Percentiles rank a stretch among this genome's conserved stretches.
These are phyloP conservation scores for Tuber microsphaerosporum DNA, from an alignment of 495 filamentous ascomycete genomes.

Conservation along the genomic window DNA sequence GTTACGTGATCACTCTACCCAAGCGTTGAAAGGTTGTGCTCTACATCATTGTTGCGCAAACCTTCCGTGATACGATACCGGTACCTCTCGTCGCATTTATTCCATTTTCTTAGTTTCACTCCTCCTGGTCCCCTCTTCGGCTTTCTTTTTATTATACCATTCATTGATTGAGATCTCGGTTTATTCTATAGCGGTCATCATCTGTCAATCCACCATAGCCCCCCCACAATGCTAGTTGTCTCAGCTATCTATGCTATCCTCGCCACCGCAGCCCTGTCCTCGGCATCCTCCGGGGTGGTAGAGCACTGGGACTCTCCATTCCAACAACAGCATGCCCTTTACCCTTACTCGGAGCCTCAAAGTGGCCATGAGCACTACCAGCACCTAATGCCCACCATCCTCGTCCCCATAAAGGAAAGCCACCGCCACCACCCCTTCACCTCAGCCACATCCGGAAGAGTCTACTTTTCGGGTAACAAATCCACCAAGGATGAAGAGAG, in stretches of 20 bases:
- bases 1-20: too few species aligned
- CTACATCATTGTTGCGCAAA: not conserved
- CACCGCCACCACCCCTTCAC: not conserved
- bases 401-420: not conserved
- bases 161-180: not conserved
- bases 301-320: not conserved
- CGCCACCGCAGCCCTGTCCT: not conserved
- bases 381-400: not conserved
- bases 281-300: not conserved
- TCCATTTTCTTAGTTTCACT: not conserved
- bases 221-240: not conserved
- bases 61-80: too few species aligned
- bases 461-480: not conserved
- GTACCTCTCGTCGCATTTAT: too few species aligned
- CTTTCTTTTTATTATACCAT: not conserved
- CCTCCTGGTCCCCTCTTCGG: not conserved
- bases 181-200: not conserved
- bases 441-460: not conserved
- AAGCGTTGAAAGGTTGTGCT: not conserved
- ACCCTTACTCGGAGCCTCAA: not conserved
- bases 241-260: not conserved
- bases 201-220: not conserved
- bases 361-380: not conserved
- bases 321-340: not conserved
- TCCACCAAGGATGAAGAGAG: conserved; percentile 1